Conservation (phyloP, 2,329 filamentous ascomycete genomes). For the Hansfordia pulvinata region DNA sequence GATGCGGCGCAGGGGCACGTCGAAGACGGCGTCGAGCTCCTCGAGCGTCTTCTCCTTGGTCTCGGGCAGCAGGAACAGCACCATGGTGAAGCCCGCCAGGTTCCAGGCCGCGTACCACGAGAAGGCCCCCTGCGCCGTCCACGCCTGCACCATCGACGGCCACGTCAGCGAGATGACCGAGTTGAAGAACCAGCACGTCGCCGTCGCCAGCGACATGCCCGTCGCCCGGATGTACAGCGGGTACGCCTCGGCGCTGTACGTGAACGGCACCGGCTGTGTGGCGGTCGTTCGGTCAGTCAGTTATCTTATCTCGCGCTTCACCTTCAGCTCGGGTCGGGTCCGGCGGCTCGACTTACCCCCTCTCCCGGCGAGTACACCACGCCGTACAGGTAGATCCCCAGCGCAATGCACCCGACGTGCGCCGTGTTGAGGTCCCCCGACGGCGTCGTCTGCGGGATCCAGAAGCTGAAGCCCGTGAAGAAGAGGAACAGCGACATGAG, state of each 20-base stretch:
- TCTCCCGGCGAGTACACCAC: constrained; percentile 44
- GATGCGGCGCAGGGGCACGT: constrained; percentile 46
- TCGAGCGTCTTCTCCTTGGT: constrained; percentile 46
- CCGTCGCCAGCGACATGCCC: constrained; percentile 45
- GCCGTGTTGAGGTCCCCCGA: constrained; percentile 17
- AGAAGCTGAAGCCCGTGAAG: constrained; percentile 32
- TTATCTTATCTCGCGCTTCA: not conserved
- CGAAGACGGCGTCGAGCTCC: constrained; percentile 57
- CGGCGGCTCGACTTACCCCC: constrained; percentile 37
- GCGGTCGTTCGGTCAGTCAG: not conserved
- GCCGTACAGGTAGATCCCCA: constrained; percentile 35
- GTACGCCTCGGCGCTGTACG: constrained; percentile 54
- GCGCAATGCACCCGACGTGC: constrained; percentile 28
- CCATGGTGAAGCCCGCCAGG: constrained; percentile 27
- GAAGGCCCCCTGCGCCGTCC: constrained; percentile 32
- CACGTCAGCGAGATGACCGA: constrained; percentile 26
- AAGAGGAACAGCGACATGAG: constrained; percentile 42
- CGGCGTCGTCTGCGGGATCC: no score
- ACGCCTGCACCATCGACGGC: constrained; percentile 28
- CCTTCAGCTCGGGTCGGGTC: no score
- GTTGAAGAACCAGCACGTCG: constrained; percentile 32
- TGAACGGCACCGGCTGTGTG: constrained; percentile 42
- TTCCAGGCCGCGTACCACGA: constrained; percentile 36
- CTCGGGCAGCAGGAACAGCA: constrained; percentile 26
- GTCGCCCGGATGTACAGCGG: constrained; percentile 48